Conservation (phyloP, 805 yeast species). For the Kodamaea hsintzibuensis region DNA sequence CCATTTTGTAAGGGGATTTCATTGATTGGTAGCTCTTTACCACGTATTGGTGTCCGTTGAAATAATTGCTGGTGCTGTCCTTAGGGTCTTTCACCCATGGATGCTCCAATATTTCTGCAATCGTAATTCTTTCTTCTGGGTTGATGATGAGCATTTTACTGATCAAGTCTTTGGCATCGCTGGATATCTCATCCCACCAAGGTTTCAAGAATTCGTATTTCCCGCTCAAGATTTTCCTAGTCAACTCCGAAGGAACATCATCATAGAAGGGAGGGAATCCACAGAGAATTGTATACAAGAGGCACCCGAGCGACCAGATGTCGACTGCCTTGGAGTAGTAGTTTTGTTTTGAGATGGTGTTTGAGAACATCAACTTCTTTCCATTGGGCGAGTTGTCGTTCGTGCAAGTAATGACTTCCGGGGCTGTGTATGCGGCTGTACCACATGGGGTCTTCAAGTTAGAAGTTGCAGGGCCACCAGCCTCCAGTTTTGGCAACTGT, state of each 20-base stretch:
- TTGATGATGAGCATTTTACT: constrained; percentile 65
- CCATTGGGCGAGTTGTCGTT: constrained; percentile 8
- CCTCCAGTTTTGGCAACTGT: constrained; percentile 33
- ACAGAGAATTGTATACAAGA: constrained; percentile 64
- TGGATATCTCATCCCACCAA: constrained; percentile 86
- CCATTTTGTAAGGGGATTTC: neutral
- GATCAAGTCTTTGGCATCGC: constrained; percentile 70
- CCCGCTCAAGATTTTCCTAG: constrained; percentile 69
- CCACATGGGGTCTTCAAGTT: constrained; percentile 72
- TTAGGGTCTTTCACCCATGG: constrained; percentile 56
- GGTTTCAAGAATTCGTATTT: constrained; percentile 74
- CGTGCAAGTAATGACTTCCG: constrained; percentile 56
- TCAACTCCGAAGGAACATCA: constrained; percentile 60
- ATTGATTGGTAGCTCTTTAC: neutral
- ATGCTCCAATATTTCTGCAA: constrained; percentile 65
- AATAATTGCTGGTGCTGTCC: constrained; percentile 4
- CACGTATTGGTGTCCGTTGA: constrained; percentile 5
- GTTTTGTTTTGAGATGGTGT: constrained; percentile 39
- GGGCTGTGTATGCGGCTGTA: constrained; percentile 75
- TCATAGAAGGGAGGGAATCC: constrained; percentile 81
- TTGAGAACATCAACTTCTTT: constrained; percentile 13
- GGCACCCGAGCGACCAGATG: constrained; percentile 75
- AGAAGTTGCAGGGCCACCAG: constrained; percentile 1
- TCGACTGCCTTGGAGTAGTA: constrained; percentile 67
- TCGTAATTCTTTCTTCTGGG: constrained; percentile 65